A percentile compares a stretch with the other conserved stretches of the same genome.
Conservation (phyloP, 2,329 filamentous ascomycete genomes). For the Calonectria multiphialidica region DNA sequence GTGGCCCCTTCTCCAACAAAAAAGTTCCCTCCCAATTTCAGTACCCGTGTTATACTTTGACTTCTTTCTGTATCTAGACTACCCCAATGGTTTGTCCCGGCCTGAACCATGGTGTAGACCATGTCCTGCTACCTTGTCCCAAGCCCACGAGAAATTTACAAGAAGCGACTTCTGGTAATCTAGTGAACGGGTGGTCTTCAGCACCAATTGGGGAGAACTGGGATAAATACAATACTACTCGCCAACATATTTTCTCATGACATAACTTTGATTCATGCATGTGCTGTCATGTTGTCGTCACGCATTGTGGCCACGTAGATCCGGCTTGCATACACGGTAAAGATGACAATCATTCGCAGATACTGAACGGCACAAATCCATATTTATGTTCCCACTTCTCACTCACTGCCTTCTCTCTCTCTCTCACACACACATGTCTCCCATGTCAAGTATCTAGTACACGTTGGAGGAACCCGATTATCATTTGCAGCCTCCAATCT, state of each 20-base stretch:
- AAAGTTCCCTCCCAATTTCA: too few species aligned
- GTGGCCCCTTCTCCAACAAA: neutral
- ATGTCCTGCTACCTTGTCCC: neutral
- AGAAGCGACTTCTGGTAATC: neutral
- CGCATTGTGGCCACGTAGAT: too few species aligned
- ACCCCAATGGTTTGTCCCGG: too few species aligned
- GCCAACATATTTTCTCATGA: neutral
- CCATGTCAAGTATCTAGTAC: constrained; percentile 41
- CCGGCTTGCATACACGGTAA: neutral
- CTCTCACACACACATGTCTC: constrained; percentile 17
- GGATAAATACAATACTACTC: neutral
- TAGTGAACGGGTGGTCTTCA: too few species aligned
- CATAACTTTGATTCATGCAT: neutral
- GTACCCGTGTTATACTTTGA: too few species aligned
- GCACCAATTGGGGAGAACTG: neutral
- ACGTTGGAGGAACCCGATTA: constrained; percentile 33
- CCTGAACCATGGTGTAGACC: too few species aligned
- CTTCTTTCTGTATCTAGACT: too few species aligned
- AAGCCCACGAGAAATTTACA: neutral
- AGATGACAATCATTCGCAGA: neutral
- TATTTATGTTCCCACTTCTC: constrained; percentile 29
- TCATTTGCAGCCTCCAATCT: constrained; percentile 21
- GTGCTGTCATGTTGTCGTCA: neutral
- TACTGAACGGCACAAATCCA: constrained; percentile 16
- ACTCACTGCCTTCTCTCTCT: neutral